These are phyloP conservation scores for Picochlorum sp. DNA, from an alignment of 139 green algal species.

Conservation along the genomic window DNA sequence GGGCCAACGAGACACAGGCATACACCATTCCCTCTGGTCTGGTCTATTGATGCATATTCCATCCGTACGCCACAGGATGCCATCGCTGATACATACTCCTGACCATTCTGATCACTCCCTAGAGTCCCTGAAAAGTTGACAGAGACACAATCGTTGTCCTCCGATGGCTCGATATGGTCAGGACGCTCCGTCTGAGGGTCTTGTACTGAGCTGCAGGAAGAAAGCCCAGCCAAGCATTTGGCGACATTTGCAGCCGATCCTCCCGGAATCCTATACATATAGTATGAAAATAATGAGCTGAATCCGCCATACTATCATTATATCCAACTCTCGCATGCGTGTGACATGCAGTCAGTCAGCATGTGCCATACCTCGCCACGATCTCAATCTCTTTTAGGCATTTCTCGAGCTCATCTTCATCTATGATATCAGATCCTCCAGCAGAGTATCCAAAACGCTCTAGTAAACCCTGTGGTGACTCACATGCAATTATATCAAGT, in stretches of 20 bases:
- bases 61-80: slow-evolving; percentile 34
- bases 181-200: too few relatives aligned
- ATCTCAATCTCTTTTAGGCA: slow-evolving; percentile 22
- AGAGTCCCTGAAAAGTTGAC: slow-evolving; percentile 57
- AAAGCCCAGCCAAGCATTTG: slow-evolving; percentile 27
- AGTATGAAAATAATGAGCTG: neutral
- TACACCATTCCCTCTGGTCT: slow-evolving; percentile 32
- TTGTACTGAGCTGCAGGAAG: too few relatives aligned
- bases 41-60: slow-evolving; percentile 2
- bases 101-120: slow-evolving; percentile 44
- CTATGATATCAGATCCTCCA: slow-evolving; percentile 23
- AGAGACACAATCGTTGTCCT: neutral
- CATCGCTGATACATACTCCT: slow-evolving; percentile 46
- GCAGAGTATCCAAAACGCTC: neutral
- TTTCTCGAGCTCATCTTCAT: slow-evolving; percentile 8
- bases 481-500: slow-evolving; percentile 25
- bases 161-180: too few relatives aligned
- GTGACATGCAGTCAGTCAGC: too few relatives aligned
- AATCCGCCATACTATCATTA: too few relatives aligned
- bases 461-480: slow-evolving; percentile 1
- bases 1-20: slow-evolving; percentile 63
- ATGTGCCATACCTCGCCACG: slow-evolving; percentile 11
- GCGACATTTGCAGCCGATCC: slow-evolving; percentile 74
- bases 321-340: too few relatives aligned
- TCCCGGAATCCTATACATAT: slow-evolving; percentile 34